Base-by-base conservation (phyloP, 164 flowering plant species). In the Akebia trifoliata region DNA sequence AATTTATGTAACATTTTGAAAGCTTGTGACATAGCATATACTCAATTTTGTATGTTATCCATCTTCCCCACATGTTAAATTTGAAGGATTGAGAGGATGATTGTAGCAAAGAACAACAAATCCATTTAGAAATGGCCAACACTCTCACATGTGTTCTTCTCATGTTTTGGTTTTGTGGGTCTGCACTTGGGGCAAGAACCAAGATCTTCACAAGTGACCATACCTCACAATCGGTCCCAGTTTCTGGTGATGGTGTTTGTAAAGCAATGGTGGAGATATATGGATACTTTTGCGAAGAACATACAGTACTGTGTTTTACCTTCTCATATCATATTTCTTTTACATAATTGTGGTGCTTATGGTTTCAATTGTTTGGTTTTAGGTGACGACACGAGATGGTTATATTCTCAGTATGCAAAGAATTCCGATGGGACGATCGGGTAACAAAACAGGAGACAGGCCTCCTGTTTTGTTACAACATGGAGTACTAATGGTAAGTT, bases 311-410 rank as follows among this genome's bases (percentile, higher is more conserved):
- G 1, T 62, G n/a, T 32, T 42, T 26, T 47, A 22, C 54, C 14
- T 26, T 20, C 10, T 29, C 20, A 21, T 14, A 36, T 44, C 4
- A 14, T 34, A 20, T 53, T 56, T 44, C 24, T 7, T 36, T 20
- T 45, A 12, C 17, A 14, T 38, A 6, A 17, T 22, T 25, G 20
- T 20, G 14, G 21, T 14, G 4, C 30, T 47, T 38, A 38, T 12
- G 15, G n/a, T 8, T 47, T 22, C 17, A 11, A 34, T 30, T 25
- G 46, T 4, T 43, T 42, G 34, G 10, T 45, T 39, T 61, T 66
- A 88, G 96, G 89, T 84, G 43, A 86, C 83, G 25, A 89, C 93
- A 26, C 35, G 67, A 71, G 91, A 89, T 74, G 93, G 93, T 25
- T 89, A 79, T 56, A 80, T 86, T 38, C 83, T 89, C 26, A 78